Base-by-base conservation (phyloP, 495 filamentous ascomycete genomes). In the Penicilliopsis zonata region DNA sequence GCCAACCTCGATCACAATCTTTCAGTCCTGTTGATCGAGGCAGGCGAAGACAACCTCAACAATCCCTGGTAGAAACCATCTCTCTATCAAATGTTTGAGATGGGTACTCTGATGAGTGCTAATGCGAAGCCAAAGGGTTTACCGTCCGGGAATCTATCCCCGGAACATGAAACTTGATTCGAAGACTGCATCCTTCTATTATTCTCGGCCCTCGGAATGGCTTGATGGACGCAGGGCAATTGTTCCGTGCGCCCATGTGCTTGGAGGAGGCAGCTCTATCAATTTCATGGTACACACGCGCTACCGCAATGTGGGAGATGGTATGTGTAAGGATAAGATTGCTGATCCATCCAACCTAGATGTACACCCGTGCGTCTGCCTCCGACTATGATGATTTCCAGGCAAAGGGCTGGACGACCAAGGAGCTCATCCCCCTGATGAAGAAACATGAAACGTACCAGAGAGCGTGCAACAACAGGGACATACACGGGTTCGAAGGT, bases 311-410 rank as follows among this genome's bases (percentile, higher is more conserved):
- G 4, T 19, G n/a, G 35, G 43, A 22, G n/a, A n/a, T n/a, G n/a
- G n/a, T n/a, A n/a, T n/a, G n/a, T n/a, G n/a, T n/a, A n/a, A n/a
- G n/a, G n/a, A n/a, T n/a, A n/a, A n/a, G n/a, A n/a, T 23, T 23
- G 10, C 21, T 23, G 21, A 23, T 23, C 21, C 21, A 6, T 6
- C 21, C 26, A n/a, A n/a, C n/a, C n/a, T n/a, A 80, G 78, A 88
- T 86, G 81, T 88, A 86, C 60, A 86, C 82, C 24, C 63, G 81
- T 33, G 81, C 81, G n/a, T 80, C 74, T 3, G 79, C 78, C 9
- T 82, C 77, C 0, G 83, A 86, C 50, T 87, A 86, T 37, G 83
- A 90, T 48, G 82, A 86, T 51, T 90, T 84, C 49, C 74, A 84
- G 37, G 71, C 80, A 13, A 74, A 85, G 39, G 81, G 82, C 12